Base-by-base conservation (phyloP, 1,139 yeast species). In the Debaryomyces psychrophilus region DNA sequence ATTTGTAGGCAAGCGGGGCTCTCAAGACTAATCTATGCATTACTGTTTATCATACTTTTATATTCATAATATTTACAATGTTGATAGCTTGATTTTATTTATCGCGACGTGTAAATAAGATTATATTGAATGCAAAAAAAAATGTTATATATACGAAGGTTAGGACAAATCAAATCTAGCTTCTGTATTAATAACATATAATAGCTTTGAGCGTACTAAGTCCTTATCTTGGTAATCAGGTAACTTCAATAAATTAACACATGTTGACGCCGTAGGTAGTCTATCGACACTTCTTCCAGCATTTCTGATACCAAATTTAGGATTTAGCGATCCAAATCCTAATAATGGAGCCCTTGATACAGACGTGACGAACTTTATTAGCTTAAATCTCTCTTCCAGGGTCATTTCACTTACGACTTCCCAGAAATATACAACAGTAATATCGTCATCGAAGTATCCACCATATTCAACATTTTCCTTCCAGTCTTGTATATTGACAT, bases 261-360 rank as follows among this genome's bases (percentile, higher is more conserved):
- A 93, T 0, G 99, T 93, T 0, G 96, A 83, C 0, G 98, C 88
- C 0, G 97, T 90, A 0, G 99, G 99, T 37, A 93, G 71, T 36
- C 96, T 70, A 3, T 55, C 56, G 4, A 44, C 41, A 6, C 76
- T 75, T 26, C 74, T 71, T 0, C 96, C 96, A 1, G 86, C 79
- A 56, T 83, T 83, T 41, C 90, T 67, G 40, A 93, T 87, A 1
- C 96, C 96, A 68, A 93, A 90, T 47, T 73, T 74, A 0, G 99
- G 99, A 31, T 68, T 69, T 44, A 95, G 71, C 6, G 83, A 81
- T 2, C 77, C 73, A 62, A 93, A 93, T 1, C 99, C 99, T 25
- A 89, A 73, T 31, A 93, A 70, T 1, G 99, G 99, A 0, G 97
- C 96, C 51, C 93, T 78, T 1, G 96, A 84, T 1, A 90, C 96